Percentiles rank a stretch among this genome's conserved stretches.
Conservation (phyloP, 73 alveolate genomes). For the Urostyla sp. region DNA sequence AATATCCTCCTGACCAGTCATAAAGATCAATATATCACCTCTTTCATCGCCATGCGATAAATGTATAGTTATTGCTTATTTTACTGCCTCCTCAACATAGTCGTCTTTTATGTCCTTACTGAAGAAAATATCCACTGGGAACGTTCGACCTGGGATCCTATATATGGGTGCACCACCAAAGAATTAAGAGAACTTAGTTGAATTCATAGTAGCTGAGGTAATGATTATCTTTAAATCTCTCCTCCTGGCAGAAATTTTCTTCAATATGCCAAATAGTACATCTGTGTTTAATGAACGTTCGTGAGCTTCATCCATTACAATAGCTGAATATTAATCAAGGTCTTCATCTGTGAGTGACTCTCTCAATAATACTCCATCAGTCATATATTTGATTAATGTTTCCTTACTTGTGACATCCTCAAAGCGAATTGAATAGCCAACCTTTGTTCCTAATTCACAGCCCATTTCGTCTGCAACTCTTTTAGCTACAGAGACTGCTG, state of each 20-base stretch:
- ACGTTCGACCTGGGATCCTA: constrained; percentile 99
- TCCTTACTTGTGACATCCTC: constrained; percentile 96
- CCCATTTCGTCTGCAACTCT: constrained; percentile 99
- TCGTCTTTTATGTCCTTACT: constrained; percentile 97
- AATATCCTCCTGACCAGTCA: constrained; percentile 99
- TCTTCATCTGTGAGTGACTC: constrained; percentile 99
- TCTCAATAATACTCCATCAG: constrained; percentile 99
- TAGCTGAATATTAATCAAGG: constrained; percentile 95
- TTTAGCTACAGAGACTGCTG: constrained; percentile 99
- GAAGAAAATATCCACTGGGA: constrained; percentile 95
- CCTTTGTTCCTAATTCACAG: constrained; percentile 87
- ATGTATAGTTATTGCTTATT: constrained; percentile 98
- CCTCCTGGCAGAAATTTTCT: constrained; percentile 91
- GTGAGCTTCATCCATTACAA: constrained; percentile 99
- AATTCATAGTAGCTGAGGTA: constrained; percentile 99
- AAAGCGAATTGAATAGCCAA: constrained; percentile 99
- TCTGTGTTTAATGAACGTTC: constrained; percentile 99
- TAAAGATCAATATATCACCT: constrained; percentile 99
- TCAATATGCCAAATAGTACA: constrained; percentile 99
- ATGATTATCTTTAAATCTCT: constrained; percentile 98
- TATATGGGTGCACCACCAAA: constrained; percentile 99
- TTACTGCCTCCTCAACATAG: constrained; percentile 99
- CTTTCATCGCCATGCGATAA: constrained; percentile 88
- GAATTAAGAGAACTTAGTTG: constrained; percentile 96
- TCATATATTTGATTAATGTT: constrained; percentile 99